phyloP scores from a whole-genome alignment of 2,329 filamentous ascomycete species.

The Blastomyces emzantsi region DNA sequence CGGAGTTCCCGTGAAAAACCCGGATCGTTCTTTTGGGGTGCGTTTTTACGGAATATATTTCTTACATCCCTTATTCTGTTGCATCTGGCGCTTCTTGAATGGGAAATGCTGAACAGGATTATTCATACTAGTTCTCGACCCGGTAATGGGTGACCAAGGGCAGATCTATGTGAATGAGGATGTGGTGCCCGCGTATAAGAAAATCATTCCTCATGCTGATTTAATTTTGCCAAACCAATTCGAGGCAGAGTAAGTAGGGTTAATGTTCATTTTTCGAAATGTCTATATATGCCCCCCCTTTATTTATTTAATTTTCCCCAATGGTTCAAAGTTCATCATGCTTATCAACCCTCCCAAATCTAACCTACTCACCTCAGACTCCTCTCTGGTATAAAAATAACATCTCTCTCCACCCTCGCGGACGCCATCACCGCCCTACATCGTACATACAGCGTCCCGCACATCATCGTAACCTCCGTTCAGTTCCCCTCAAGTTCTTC shows the following conservation, averaged over 20 bases:
- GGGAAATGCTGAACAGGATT: not conserved
- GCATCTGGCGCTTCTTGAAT: not conserved
- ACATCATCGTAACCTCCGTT: conserved; percentile 89
- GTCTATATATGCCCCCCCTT: not conserved
- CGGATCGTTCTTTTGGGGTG: conserved; percentile 81
- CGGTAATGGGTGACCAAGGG: conserved; percentile 97
- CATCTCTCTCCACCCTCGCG: conserved; percentile 61
- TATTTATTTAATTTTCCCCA: not conserved
- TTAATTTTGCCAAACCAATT: conserved; percentile 95
- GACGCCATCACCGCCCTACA: conserved; percentile 71
- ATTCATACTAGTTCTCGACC: conserved; percentile 61
- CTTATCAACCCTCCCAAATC: not conserved
- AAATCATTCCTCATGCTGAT: conserved; percentile 70
- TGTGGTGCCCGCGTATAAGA: conserved; percentile 83
- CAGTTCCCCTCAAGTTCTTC: conserved; percentile 50
- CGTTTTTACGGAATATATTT: conserved; percentile 17
- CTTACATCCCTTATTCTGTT: not conserved
- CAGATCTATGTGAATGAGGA: conserved; percentile 84
- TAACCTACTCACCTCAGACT: conserved; percentile 44
- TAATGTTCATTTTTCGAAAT: conserved; percentile 1
- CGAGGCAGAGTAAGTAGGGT: conserved; percentile 68
- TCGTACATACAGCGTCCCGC: conserved; percentile 64
- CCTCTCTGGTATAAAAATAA: conserved; percentile 76
- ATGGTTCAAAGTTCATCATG: not conserved
- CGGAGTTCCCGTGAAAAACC: conserved; percentile 52